Percentiles rank a stretch among this genome's conserved stretches.
Conservation (phyloP, 1,284 basidiomycete genomes). For the Pterula multifida region DNA sequence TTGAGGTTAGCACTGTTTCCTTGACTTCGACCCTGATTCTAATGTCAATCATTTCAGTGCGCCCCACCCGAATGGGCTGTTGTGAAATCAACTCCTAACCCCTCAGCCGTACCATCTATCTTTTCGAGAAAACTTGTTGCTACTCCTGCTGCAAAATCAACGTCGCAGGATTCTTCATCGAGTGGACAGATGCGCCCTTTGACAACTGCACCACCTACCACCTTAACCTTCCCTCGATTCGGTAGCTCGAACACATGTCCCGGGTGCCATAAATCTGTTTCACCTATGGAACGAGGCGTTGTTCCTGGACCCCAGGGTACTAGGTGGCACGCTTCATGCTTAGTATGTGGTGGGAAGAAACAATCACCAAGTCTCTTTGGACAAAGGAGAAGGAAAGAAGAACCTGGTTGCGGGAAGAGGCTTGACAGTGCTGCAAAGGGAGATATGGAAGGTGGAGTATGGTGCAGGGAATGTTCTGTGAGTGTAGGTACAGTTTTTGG, state of each 20-base stretch:
- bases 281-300: constrained; percentile 71
- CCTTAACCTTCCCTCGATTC: constrained; percentile 43
- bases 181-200: constrained; percentile 8
- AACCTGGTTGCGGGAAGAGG: constrained; percentile 70
- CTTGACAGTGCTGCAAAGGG: constrained; percentile 73
- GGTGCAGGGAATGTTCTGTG: constrained; percentile 76
- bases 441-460: constrained; percentile 56
- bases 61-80: constrained; percentile 40
- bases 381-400: constrained; percentile 35
- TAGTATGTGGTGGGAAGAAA: constrained; percentile 67
- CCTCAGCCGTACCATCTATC: constrained; percentile 12
- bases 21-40: constrained; percentile 6
- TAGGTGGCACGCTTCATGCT: constrained; percentile 63
- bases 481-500: constrained; percentile 15
- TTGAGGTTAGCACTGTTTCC: constrained; percentile 36
- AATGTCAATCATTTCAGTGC: constrained; percentile 35
- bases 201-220: constrained; percentile 11
- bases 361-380: constrained; percentile 26
- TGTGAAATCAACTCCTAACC: constrained; percentile 18
- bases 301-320: constrained; percentile 71
- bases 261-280: constrained; percentile 59
- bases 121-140: constrained; percentile 13
- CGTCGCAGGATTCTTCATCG: background rate
- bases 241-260: constrained; percentile 55
- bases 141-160: constrained; percentile 2